Base-by-base conservation (phyloP, 768 basidiomycete genomes). In the Infundibulicybe gibba region DNA sequence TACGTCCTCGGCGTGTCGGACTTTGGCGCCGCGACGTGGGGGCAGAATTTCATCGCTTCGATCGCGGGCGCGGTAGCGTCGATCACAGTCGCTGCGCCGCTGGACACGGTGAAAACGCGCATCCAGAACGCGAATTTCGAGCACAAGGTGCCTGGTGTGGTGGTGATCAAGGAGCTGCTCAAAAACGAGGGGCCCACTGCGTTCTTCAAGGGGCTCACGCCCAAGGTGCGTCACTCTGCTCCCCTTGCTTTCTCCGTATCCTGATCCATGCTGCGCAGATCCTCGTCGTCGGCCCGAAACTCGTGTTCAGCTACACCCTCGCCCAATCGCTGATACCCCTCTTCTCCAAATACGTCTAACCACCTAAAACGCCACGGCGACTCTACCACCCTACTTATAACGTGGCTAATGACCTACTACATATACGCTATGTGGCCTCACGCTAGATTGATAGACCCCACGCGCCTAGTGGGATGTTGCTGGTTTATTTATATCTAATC, bases 101-200 rank as follows among this genome's bases (percentile, higher is more conserved):
- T 99, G 10, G 95, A 98, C 57, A 86, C 85, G 32, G 83, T 99
- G 71, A 99, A 99, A 75, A 94, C 94, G 15, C 90, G 94, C 20
- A 97, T 99, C 50, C 95, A 99, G 65, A 97, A 98, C 65, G 95
- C 94, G 49, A 95, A 97, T 74, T 99, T 97, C 61, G 90, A 93
- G 66, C 76, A 72, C 44, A 90, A 90, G 59, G 87, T 89, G 11
- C 72, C 76, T 41, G 95, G 95, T 3, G 51, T 87, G 52, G 83
- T 82, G 1, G 89, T 97, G 40, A 69, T 97, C 48, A 82, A 77
- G 61, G 94, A 97, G 20, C 76, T 98, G 45, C 62, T 98, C 56
- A 84, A 81, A 64, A 82, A 91, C 48, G 95, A 99, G 67, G 95
- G 95, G 16, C 51, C 75, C 1, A 61, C 68, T 0, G 93, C 90